phyloP scores from a whole-genome alignment of 805 yeast species.

The Sporopachydermia lactativora region DNA sequence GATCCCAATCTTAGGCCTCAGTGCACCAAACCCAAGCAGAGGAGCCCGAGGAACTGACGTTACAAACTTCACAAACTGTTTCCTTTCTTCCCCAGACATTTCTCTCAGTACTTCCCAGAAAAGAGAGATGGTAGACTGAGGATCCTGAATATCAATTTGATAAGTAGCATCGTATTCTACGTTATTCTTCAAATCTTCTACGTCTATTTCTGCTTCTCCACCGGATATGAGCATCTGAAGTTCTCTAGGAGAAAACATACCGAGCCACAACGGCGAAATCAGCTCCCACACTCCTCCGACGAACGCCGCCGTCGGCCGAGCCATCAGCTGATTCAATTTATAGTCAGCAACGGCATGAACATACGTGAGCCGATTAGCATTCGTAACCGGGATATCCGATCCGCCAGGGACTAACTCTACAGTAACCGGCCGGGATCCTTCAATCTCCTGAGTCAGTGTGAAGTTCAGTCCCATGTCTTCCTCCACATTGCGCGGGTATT shows the following conservation, averaged over 20 bases:
- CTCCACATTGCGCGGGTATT: constrained; percentile 40
- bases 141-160: constrained; percentile 21
- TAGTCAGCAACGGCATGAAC: constrained; percentile 67
- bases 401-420: constrained; percentile 57
- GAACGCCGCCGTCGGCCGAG: constrained; percentile 46
- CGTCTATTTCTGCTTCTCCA: constrained; percentile 52
- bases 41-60: constrained; percentile 92
- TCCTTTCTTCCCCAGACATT: constrained; percentile 45
- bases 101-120: constrained; percentile 73
- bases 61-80: constrained; percentile 67
- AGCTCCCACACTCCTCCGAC: constrained; percentile 58
- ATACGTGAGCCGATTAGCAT: constrained; percentile 52
- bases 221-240: constrained; percentile 78
- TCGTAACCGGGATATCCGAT: constrained; percentile 36
- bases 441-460: constrained; percentile 38
- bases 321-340: constrained; percentile 51
- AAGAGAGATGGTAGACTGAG: constrained; percentile 42
- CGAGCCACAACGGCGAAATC: constrained; percentile 62
- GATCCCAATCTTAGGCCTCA: constrained; percentile 72
- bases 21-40: constrained; percentile 63
- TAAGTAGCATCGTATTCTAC: constrained; percentile 50
- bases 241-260: constrained; percentile 75
- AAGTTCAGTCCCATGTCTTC: constrained; percentile 47
- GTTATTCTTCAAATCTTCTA: constrained; percentile 51
- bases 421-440: constrained; percentile 19